These are phyloP conservation scores for Cyclotella choctawhatcheeana DNA, from an alignment of 108 stramenopile species.

Conservation along the genomic window DNA sequence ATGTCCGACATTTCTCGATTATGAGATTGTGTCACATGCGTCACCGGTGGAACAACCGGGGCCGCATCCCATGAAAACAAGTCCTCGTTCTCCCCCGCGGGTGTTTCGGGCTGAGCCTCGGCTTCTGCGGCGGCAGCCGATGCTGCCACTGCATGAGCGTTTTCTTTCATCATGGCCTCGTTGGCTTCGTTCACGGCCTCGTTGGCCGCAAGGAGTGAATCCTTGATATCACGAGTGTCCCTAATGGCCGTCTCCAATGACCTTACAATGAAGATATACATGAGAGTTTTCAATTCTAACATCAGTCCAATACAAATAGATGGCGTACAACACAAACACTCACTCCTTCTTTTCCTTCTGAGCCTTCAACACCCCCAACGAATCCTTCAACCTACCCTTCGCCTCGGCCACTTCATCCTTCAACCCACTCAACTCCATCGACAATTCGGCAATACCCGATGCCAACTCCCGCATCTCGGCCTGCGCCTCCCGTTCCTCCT, in stretches of 20 bases:
- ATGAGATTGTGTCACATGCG: not conserved
- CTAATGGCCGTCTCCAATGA: conserved; percentile 31
- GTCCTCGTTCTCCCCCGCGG: conserved; percentile 20
- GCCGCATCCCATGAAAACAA: conserved; percentile 51
- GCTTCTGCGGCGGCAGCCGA: conserved; percentile 28
- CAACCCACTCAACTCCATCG: conserved; percentile 57
- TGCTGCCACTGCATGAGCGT: conserved; percentile 49
- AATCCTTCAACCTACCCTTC: conserved; percentile 68
- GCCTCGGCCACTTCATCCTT: conserved; percentile 71
- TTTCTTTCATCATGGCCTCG: conserved; percentile 47
- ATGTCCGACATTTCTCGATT: conserved; percentile 9
- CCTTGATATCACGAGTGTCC: conserved; percentile 33
- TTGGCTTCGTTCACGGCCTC: conserved; percentile 74
- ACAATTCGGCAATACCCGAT: conserved; percentile 65
- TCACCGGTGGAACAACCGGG: conserved; percentile 22
- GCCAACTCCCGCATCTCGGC: conserved; percentile 63
- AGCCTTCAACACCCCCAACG: conserved; percentile 73
- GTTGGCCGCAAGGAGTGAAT: conserved; percentile 41
- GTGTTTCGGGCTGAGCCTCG: conserved; percentile 4
- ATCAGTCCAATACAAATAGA: no score
- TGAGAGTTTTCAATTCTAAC: no score
- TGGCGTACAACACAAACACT: conserved; percentile 29
- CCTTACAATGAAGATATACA: conserved; percentile 7
- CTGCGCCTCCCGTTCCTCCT: conserved; percentile 80
- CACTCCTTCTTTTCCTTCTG: conserved; percentile 78